phyloP scores from a whole-genome alignment of 805 yeast genomes.

The Kuraishia ogatae region DNA sequence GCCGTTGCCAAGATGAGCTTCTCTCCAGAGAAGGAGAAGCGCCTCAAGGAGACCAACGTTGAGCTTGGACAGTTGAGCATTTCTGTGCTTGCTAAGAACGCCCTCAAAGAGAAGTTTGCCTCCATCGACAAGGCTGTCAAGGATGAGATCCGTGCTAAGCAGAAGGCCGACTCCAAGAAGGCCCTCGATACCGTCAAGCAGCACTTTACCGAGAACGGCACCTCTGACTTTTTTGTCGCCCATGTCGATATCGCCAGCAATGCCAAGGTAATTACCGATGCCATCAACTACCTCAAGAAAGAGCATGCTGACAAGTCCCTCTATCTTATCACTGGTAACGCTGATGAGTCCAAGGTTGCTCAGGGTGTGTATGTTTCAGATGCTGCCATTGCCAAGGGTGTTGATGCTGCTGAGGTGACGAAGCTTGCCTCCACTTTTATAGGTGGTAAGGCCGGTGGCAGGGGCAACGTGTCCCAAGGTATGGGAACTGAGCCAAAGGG shows the following conservation, averaged over 20 bases:
- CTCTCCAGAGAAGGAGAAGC: constrained; percentile 73
- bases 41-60: constrained; percentile 77
- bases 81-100: constrained; percentile 72
- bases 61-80: constrained; percentile 74
- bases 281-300: constrained; percentile 74
- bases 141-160: constrained; percentile 81
- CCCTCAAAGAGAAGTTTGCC: constrained; percentile 63
- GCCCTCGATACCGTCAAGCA: constrained; percentile 69
- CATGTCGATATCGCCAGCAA: constrained; percentile 67
- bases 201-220: constrained; percentile 51
- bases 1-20: constrained; percentile 56
- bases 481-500: constrained; percentile 80
- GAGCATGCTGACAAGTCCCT: constrained; percentile 66
- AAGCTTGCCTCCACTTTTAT: constrained; percentile 57
- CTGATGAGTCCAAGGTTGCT: constrained; percentile 65
- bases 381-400: constrained; percentile 57
- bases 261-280: constrained; percentile 93
- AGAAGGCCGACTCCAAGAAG: constrained; percentile 80
- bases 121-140: constrained; percentile 79
- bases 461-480: constrained; percentile 94
- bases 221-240: constrained; percentile 53
- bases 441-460: constrained; percentile 99
- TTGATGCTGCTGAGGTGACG: constrained; percentile 72
- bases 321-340: constrained; percentile 69
- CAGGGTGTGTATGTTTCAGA: constrained; percentile 90